phyloP scores from a whole-genome alignment of 345 rosid genomes.

The Zanthoxylum bungeanum region DNA sequence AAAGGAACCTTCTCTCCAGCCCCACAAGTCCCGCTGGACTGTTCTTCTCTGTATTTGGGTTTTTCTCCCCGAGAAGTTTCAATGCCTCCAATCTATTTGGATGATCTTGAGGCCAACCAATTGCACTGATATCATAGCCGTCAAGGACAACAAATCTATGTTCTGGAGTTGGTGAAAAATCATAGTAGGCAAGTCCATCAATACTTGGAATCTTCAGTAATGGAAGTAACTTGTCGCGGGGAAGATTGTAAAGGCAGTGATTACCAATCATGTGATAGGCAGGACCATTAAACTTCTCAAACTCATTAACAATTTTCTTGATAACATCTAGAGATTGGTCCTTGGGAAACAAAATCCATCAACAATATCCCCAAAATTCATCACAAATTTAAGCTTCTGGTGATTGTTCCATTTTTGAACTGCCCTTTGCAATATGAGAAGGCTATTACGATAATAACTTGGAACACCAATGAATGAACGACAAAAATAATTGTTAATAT shows the following conservation, averaged over 20 bases:
- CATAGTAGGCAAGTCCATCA: slow-evolving; percentile 68
- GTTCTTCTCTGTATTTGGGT: slow-evolving; percentile 80
- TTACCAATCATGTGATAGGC: slow-evolving; percentile 89
- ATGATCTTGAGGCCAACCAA: slow-evolving; percentile 80
- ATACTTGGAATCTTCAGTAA: slow-evolving; percentile 54
- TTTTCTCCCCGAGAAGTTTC: slow-evolving; percentile 63
- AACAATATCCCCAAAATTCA: slow-evolving; percentile 87
- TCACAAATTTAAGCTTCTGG: slow-evolving; percentile 56
- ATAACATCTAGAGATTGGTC: slow-evolving; percentile 57
- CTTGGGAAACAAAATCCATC: slow-evolving; percentile 78
- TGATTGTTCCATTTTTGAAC: slow-evolving; percentile 65
- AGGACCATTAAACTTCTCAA: slow-evolving; percentile 63
- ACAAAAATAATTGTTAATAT: too few species aligned
- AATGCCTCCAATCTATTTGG: slow-evolving; percentile 64
- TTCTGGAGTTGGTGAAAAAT: slow-evolving; percentile 68
- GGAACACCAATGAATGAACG: slow-evolving; percentile 80
- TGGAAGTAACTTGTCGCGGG: slow-evolving; percentile 68
- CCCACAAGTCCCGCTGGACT: slow-evolving; percentile 71
- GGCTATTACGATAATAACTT: slow-evolving; percentile 74
- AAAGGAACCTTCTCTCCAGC: slow-evolving; percentile 73
- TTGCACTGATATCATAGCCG: slow-evolving; percentile 83
- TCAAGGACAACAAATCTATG: slow-evolving; percentile 75
- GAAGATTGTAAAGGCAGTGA: slow-evolving; percentile 96
- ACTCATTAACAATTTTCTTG: slow-evolving; percentile 48
- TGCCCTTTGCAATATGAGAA: slow-evolving; percentile 68